Evolutionary conservation across 192 early-diverging fungal species (phyloP), one percentile per base, ranked within the genome.

Genomic region (Mortierella antarctica): DNA sequence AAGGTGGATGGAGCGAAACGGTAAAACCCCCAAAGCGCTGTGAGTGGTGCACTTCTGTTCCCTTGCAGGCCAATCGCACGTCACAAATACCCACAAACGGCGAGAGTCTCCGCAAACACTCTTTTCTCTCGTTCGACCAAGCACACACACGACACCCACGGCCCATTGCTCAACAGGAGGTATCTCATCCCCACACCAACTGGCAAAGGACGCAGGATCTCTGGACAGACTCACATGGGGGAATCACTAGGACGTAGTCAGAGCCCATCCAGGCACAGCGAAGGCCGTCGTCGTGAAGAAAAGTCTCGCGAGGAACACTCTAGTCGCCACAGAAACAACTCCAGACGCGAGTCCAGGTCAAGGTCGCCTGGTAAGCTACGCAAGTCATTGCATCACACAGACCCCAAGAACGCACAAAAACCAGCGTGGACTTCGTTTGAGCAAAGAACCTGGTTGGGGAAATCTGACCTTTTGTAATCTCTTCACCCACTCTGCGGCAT

Each of bases 321-420:
- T 17, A n/a, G 61, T 48, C 18, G 31, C 1, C 62, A 73, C 17
- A 57, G 39, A 49, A 75, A 31, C 23, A 57, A 65, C 10, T 39
- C 65, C 31, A 57, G 66, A 42, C 65, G 67, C 17, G 60, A 67
- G 18, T 76, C 67, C 5, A 55, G 61, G n/a, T 78, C 75, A 4
- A 53, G 74, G 39, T 78, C 75, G 53, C 75, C 75, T 78, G 48
- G 75, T 78, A 78, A 65, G 75, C 3, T 66, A 58, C 8, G 55
- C 60, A 20, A 17, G 70, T 20, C 61, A 18, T 62, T 62, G 42
- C n/a, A 31, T 31, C 31, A 31, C 31, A 31, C 31, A 31, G 31
- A 31, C 31, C 31, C 31, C 31, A 31, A 31, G 31, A 31, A 31
- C 31, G 1, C 31, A 31, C 31, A 31, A 31, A 31, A 31, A 31